phyloP scores from a whole-genome alignment of 495 filamentous ascomycete genomes.

The Aspergillus nanangensis region DNA sequence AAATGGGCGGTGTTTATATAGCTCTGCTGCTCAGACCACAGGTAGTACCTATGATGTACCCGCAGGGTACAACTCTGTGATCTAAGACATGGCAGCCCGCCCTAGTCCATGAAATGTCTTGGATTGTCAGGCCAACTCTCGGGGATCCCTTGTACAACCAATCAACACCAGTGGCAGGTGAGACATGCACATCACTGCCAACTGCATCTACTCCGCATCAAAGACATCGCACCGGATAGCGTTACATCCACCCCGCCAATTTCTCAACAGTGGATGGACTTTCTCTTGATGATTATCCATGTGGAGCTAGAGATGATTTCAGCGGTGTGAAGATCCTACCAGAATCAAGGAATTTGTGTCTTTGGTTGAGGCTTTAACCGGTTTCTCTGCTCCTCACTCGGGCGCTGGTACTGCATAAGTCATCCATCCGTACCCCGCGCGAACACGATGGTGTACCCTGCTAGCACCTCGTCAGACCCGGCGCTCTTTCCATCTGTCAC shows the following conservation, averaged over 20 bases:
- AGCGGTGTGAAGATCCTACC: conserved; percentile 6
- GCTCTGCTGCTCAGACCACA: conserved; percentile 11
- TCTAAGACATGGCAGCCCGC: conserved; percentile 15
- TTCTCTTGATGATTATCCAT: conserved; percentile 10
- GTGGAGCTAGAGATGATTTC: conserved; percentile 6
- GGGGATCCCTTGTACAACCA: conserved; percentile 8
- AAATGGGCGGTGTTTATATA: conserved; percentile 18
- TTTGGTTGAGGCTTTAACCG: not conserved
- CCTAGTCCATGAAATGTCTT: conserved; percentile 4
- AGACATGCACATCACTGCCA: conserved; percentile 24
- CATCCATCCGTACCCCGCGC: no score
- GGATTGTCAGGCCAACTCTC: conserved; percentile 14
- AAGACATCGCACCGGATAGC: conserved; percentile 14
- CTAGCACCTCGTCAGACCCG: no score
- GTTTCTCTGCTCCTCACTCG: not conserved
- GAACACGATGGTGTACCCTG: no score
- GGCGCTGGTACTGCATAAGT: no score
- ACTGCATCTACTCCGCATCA: conserved; percentile 14
- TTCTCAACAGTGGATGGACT: no score
- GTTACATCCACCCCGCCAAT: conserved; percentile 16
- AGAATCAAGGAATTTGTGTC: conserved; percentile 8
- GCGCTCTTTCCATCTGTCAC: no score
- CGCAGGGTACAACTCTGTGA: conserved; percentile 9
- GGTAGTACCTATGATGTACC: conserved; percentile 7
- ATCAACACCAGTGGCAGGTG: conserved; percentile 14